phyloP scores from a whole-genome alignment of 345 rosid species.

The Capsella bursapastoris region DNA sequence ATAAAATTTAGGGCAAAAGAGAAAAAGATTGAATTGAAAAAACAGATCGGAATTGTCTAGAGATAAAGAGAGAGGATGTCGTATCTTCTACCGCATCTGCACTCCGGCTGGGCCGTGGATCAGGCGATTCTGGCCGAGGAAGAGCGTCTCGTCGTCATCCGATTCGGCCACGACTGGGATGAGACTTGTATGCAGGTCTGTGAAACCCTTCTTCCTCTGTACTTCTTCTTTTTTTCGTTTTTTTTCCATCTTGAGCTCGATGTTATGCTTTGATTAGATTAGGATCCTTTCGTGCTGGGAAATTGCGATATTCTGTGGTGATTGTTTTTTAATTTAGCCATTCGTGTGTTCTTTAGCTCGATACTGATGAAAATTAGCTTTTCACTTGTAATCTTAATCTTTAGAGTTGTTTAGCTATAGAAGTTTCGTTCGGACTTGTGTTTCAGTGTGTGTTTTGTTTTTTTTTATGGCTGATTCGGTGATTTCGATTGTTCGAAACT shows the following conservation, averaged over 20 bases:
- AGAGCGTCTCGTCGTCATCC: constrained; percentile 88
- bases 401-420: not conserved
- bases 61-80: constrained; percentile 54
- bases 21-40: not conserved
- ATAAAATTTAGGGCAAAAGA: not conserved
- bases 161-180: constrained; percentile 97
- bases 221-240: too few species aligned
- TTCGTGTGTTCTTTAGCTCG: constrained; percentile 9
- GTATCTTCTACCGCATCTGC: constrained; percentile 85
- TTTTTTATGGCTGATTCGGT: not conserved
- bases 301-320: not conserved
- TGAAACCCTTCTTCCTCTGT: not conserved
- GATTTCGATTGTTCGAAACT: not conserved
- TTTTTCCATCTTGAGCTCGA: too few species aligned
- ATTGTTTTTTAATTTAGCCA: not conserved
- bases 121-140: constrained; percentile 95
- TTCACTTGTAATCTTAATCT: not conserved
- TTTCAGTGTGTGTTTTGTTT: not conserved
- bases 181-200: constrained; percentile 95
- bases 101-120: constrained; percentile 96
- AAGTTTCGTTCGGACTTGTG: not conserved
- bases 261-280: too few species aligned
- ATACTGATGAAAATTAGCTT: not conserved
- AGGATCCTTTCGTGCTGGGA: not conserved
- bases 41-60: constrained; percentile 19